A percentile compares a stretch with the other conserved stretches of the same genome.
phyloP scores from a whole-genome alignment of 805 yeast genomes.

The Candida taoyuanica region DNA sequence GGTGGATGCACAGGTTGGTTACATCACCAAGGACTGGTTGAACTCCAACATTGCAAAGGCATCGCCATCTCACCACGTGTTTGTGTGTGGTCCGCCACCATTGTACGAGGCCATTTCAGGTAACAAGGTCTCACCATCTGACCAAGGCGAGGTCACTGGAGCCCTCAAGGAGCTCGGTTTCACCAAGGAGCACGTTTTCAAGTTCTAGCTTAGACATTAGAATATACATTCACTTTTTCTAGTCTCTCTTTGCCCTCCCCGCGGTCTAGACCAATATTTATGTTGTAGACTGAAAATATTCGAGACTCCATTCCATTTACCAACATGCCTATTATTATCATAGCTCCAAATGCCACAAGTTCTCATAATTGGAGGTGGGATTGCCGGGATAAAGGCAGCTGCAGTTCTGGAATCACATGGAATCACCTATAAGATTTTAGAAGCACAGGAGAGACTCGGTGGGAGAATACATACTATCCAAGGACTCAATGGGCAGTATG shows the following conservation, averaged over 20 bases:
- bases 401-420: constrained; percentile 40
- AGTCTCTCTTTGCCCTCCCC: too few species aligned
- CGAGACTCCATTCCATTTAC: too few species aligned
- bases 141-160: constrained; percentile 94
- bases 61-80: constrained; percentile 63
- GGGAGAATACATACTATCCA: constrained; percentile 55
- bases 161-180: constrained; percentile 83
- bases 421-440: constrained; percentile 50
- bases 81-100: constrained; percentile 95
- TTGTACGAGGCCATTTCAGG: constrained; percentile 88
- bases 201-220: constrained; percentile 48
- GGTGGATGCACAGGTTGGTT: constrained; percentile 60
- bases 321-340: too few species aligned
- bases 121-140: constrained; percentile 73
- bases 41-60: constrained; percentile 59
- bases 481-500: constrained; percentile 40
- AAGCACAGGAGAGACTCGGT: constrained; percentile 64
- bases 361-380: constrained; percentile 73
- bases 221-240: neutral
- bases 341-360: constrained; percentile 30
- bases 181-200: constrained; percentile 82
- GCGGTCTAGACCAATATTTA: too few species aligned
- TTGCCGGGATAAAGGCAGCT: constrained; percentile 74
- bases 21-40: constrained; percentile 72
- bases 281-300: too few species aligned